Conservation (phyloP, 1,139 yeast genomes). For the Lodderomyces jiufengensis region DNA sequence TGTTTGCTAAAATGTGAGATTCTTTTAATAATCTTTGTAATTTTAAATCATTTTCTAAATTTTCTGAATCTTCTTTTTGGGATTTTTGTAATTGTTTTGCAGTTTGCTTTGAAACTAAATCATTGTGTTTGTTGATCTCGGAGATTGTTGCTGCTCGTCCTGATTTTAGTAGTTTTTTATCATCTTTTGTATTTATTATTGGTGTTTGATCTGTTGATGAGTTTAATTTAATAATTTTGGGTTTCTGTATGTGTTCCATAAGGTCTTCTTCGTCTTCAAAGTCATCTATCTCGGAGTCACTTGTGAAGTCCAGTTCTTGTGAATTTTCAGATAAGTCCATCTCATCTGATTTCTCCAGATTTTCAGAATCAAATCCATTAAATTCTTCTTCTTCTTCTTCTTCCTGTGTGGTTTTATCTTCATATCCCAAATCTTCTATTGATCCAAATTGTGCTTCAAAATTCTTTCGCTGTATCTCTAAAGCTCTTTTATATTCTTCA, state of each 20-base stretch:
- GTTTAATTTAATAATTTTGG: constrained; percentile 35
- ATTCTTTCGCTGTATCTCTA: constrained; percentile 56
- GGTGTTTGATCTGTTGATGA: constrained; percentile 14
- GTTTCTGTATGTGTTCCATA: constrained; percentile 14
- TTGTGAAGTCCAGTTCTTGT: not conserved
- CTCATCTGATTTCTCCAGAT: constrained; percentile 10
- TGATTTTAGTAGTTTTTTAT: constrained; percentile 30
- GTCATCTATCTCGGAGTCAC: constrained; percentile 11
- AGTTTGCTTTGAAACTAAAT: constrained; percentile 21
- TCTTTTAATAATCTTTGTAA: constrained; percentile 79
- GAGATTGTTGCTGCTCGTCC: constrained; percentile 43
- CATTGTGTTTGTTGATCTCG: constrained; percentile 30
- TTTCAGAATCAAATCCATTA: constrained; percentile 13
- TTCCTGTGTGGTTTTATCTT: constrained; percentile 44
- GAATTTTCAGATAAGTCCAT: not conserved
- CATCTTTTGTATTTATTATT: constrained; percentile 23
- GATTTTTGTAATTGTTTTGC: constrained; percentile 26
- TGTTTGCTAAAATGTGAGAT: constrained; percentile 75
- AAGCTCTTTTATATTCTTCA: constrained; percentile 42
- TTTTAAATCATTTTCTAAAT: constrained; percentile 76
- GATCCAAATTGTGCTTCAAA: constrained; percentile 72
- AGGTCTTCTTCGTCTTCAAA: constrained; percentile 27
- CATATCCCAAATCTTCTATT: constrained; percentile 55
- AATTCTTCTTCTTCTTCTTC: constrained; percentile 11
- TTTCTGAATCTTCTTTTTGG: constrained; percentile 40